A percentile compares a stretch with the other conserved stretches of the same genome.
Conservation (phyloP, 2,329 filamentous ascomycete genomes). For the Trichoderma citrinoviride region DNA sequence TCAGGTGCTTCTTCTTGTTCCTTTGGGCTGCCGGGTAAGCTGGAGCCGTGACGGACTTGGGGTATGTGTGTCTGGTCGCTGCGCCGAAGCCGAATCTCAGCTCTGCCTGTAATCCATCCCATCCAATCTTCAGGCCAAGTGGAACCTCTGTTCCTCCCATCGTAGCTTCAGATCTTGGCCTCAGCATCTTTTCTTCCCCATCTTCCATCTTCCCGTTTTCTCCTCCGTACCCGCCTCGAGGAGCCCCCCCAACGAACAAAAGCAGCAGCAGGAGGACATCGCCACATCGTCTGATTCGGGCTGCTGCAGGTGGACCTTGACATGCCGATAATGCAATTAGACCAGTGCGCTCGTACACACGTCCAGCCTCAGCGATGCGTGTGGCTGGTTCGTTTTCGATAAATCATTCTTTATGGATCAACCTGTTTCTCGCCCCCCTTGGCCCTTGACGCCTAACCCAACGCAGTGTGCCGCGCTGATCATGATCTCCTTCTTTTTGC, state of each 20-base stretch:
- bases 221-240: background rate
- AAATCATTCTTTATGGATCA: constrained; percentile 2
- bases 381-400: background rate
- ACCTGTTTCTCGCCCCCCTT: background rate
- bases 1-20: background rate
- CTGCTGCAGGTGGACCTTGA: constrained; percentile 17
- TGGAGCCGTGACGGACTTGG: background rate
- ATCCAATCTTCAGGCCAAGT: background rate
- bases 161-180: too few species aligned
- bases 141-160: background rate
- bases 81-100: constrained; percentile 2
- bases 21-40: constrained; percentile 8
- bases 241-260: background rate
- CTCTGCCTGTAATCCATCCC: background rate
- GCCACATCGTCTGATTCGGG: constrained; percentile 15
- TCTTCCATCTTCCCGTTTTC: background rate
- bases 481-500: background rate
- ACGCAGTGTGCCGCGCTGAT: constrained; percentile 12
- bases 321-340: constrained; percentile 22
- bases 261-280: background rate
- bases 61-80: background rate
- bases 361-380: constrained; percentile 7
- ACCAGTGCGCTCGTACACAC: constrained; percentile 2
- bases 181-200: background rate
- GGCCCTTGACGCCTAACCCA: constrained; percentile 15